phyloP scores from a whole-genome alignment of 441 rosid genomes.

The Jatropha multifida region DNA sequence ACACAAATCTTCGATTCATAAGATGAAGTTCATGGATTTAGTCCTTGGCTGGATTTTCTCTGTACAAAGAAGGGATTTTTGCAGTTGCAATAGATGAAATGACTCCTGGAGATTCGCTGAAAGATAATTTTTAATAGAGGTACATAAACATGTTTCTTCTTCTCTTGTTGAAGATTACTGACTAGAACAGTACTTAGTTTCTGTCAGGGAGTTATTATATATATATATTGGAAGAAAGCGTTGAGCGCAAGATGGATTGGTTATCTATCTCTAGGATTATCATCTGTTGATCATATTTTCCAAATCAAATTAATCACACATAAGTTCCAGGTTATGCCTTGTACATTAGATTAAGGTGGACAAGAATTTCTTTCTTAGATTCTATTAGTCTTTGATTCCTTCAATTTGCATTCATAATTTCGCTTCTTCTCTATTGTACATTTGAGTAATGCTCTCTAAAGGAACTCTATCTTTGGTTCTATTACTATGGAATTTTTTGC shows the following conservation, averaged over 20 bases:
- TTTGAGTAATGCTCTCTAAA: neutral
- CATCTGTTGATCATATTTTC: slow-evolving; percentile 16
- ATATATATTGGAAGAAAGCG: slow-evolving; percentile 10
- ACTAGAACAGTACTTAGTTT: slow-evolving; percentile 16
- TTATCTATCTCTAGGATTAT: slow-evolving; percentile 14
- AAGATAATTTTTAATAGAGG: slow-evolving; percentile 17
- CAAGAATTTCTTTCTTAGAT: slow-evolving; percentile 21
- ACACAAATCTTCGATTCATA: neutral
- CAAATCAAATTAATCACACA: slow-evolving; percentile 14
- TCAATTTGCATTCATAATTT: slow-evolving; percentile 24
- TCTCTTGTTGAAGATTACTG: slow-evolving; percentile 24
- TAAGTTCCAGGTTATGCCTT: slow-evolving; percentile 21
- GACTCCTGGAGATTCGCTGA: neutral
- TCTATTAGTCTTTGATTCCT: slow-evolving; percentile 15
- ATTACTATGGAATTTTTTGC: no score
- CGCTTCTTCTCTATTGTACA: neutral
- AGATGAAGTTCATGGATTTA: slow-evolving; percentile 7
- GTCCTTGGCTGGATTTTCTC: slow-evolving; percentile 6
- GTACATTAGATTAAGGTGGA: slow-evolving; percentile 33
- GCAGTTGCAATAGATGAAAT: slow-evolving; percentile 16
- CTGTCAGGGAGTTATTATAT: neutral
- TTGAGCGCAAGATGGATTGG: slow-evolving; percentile 6
- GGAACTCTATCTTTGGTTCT: no score
- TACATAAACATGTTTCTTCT: neutral
- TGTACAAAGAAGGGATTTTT: slow-evolving; percentile 20